Percentiles rank a stretch among this genome's conserved stretches.
phyloP scores from a whole-genome alignment of 2,329 filamentous ascomycete species.

The Paecilomyces formosus region DNA sequence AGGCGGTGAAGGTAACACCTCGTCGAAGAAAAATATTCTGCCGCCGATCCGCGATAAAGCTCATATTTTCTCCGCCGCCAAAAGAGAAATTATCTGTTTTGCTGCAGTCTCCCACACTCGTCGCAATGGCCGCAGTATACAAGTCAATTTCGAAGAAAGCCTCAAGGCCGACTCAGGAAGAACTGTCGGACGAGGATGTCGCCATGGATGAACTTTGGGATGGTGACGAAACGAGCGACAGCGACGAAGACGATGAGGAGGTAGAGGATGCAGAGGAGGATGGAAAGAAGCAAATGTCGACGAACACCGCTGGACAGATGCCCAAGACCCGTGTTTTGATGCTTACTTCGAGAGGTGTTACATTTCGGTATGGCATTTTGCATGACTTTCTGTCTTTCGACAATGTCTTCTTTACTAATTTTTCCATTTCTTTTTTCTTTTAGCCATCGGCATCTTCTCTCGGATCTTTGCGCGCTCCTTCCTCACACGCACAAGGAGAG shows the following conservation, averaged over 20 bases:
- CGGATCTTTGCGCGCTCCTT: slow-evolving; percentile 80
- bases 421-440: slow-evolving; percentile 7
- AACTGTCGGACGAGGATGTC: slow-evolving; percentile 39
- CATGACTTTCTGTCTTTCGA: neutral
- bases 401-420: slow-evolving; percentile 3
- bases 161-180: slow-evolving; percentile 40
- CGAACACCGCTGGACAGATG: slow-evolving; percentile 25
- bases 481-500: slow-evolving; percentile 91
- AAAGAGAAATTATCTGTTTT: neutral
- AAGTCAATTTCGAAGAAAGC: slow-evolving; percentile 61
- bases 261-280: slow-evolving; percentile 11
- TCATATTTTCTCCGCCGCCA: neutral
- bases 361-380: slow-evolving; percentile 57
- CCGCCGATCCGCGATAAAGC: neutral
- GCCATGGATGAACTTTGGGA: slow-evolving; percentile 28
- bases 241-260: slow-evolving; percentile 21
- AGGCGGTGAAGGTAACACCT: neutral
- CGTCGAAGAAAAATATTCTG: neutral
- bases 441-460: slow-evolving; percentile 87
- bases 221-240: slow-evolving; percentile 28
- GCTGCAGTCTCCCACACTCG: neutral
- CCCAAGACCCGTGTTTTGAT: slow-evolving; percentile 65
- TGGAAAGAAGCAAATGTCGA: slow-evolving; percentile 22
- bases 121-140: slow-evolving; percentile 63
- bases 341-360: slow-evolving; percentile 85